Conservation (phyloP, 2,329 filamentous ascomycete species). For the Ascochyta fabae region DNA sequence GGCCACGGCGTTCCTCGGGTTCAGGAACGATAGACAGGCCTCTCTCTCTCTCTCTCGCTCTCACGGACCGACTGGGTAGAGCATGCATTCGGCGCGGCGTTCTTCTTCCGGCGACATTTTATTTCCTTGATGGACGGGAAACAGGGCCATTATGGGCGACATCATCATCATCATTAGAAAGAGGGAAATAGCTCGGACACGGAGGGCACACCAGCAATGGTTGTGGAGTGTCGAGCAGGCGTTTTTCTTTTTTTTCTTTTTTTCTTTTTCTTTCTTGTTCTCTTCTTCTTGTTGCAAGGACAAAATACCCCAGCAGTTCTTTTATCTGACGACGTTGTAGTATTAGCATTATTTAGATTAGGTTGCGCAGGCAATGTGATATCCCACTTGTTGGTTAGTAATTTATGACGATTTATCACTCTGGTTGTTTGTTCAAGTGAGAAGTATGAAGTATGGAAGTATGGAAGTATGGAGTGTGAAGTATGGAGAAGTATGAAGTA, state of each 20-base stretch:
- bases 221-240: slow-evolving; percentile 24
- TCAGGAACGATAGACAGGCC: slow-evolving; percentile 7
- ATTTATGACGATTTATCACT: no score
- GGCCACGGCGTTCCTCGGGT: slow-evolving; percentile 10
- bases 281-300: slow-evolving; percentile 10
- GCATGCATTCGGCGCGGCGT: slow-evolving; percentile 1
- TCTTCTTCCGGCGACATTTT: no score
- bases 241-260: slow-evolving; percentile 27
- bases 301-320: slow-evolving; percentile 34
- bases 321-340: not conserved
- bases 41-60: not conserved
- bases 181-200: slow-evolving; percentile 16
- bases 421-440: no score
- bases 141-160: no score
- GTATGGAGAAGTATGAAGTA: no score
- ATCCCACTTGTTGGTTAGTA: slow-evolving; percentile 5
- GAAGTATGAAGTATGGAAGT: no score
- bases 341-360: slow-evolving; percentile 6
- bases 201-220: slow-evolving; percentile 27
- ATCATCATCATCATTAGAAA: slow-evolving; percentile 23
- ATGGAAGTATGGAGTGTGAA: no score
- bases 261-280: slow-evolving; percentile 4
- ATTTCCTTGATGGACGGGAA: no score
- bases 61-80: slow-evolving; percentile 8
- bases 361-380: slow-evolving; percentile 24